These are phyloP conservation scores for Ogataea salicorniae DNA, from an alignment of 805 yeast genomes.

Conservation along the genomic window DNA sequence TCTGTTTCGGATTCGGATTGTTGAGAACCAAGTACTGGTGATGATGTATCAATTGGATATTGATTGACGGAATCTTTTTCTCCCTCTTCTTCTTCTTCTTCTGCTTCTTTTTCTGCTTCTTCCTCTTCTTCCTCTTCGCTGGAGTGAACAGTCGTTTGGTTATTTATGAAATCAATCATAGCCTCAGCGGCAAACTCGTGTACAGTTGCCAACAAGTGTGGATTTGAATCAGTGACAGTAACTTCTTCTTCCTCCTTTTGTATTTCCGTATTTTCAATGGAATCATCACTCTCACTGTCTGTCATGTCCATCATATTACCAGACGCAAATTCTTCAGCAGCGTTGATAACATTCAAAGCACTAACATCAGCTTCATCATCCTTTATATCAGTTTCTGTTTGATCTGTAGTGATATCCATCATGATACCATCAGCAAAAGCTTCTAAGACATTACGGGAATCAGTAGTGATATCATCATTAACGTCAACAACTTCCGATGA, in stretches of 20 bases:
- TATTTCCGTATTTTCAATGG: not conserved
- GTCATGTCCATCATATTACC: constrained; percentile 1
- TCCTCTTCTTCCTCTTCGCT: no score
- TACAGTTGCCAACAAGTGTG: not conserved
- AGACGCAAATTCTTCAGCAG: not conserved
- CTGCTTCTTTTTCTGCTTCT: no score
- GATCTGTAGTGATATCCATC: not conserved
- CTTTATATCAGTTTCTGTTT: not conserved
- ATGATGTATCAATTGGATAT: no score
- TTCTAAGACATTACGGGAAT: no score
- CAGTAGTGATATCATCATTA: not conserved
- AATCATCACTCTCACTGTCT: not conserved
- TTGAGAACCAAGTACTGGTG: no score
- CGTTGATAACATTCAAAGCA: not conserved
- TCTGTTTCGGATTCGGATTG: no score
- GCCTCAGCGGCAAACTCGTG: no score
- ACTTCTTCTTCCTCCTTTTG: not conserved
- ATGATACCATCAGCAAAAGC: not conserved
- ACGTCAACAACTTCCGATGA: not conserved
- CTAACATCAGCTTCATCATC: not conserved
- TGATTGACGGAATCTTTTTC: no score
- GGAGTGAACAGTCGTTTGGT: no score
- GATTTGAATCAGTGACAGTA: not conserved
- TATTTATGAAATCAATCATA: no score
- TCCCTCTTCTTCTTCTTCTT: no score